Conservation (phyloP, 495 filamentous ascomycete genomes). For the Neurospora tetrasperma region DNA sequence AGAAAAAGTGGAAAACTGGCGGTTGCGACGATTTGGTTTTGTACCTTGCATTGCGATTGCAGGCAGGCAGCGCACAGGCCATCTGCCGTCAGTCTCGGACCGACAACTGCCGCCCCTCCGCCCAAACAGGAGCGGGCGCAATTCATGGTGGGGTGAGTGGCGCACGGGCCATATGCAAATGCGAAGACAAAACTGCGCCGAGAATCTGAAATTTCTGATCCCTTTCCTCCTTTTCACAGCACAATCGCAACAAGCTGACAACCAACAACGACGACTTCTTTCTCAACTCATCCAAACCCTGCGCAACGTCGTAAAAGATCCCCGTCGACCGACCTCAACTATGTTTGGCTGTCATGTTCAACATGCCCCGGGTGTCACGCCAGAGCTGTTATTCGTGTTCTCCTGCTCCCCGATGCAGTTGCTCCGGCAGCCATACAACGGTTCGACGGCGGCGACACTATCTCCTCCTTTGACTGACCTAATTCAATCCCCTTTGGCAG, state of each 20-base stretch:
- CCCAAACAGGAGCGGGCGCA: conserved; percentile 5
- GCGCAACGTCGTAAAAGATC: neutral
- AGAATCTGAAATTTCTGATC: neutral
- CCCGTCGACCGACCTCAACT: neutral
- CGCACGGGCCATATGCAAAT: neutral
- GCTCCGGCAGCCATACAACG: neutral
- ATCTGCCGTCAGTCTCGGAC: neutral
- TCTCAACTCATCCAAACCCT: neutral
- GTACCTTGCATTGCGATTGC: neutral
- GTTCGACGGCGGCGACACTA: neutral
- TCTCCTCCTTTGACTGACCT: neutral
- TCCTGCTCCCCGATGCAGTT: neutral
- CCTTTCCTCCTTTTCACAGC: neutral
- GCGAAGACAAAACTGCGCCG: neutral
- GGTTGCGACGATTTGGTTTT: neutral
- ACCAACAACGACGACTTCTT: neutral
- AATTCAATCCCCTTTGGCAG: neutral
- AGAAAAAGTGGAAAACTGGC: conserved; percentile 4
- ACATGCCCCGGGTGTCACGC: neutral
- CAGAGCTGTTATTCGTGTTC: neutral
- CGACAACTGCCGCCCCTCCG: neutral
- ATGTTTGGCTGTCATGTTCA: neutral
- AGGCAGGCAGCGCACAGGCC: neutral
- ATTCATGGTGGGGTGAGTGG: neutral
- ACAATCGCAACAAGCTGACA: neutral